Base-by-base conservation (phyloP, 2,329 filamentous ascomycete species). In the Diaporthe ilicicola region DNA sequence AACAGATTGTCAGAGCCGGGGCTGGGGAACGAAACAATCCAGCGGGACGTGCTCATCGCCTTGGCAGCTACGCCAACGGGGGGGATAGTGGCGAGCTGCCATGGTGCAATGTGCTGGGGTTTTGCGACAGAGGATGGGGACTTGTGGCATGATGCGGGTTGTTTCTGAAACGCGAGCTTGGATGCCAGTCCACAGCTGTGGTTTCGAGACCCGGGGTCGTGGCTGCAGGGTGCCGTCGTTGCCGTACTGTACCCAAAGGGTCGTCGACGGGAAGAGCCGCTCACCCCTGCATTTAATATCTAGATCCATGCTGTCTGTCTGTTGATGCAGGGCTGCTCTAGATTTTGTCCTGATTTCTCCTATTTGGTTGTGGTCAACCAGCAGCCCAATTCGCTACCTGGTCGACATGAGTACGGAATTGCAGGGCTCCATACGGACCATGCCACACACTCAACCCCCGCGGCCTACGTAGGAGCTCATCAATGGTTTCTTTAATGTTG, bases 81-180 rank as follows among this genome's bases (percentile, higher is more conserved):
- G 32, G 10, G 32, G 37, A 13, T 2, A 13, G n/a, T 65, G 67
- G 51, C 46, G 56, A 56, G 32, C 17, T n/a, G 12, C 5, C 24
- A 64, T 69, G 46, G 67, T 66, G 39, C 68, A 46, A 70, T 66
- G 42, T 50, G n/a, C 68, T 55, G 39, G 68, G 68, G 56, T 65
- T 27, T 64, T 66, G 68, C 61, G 68, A 70, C 68, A 70, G 37
- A 32, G 55, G 27, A 17, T 4, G 27, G 56, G 19, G 4, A 29
- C 42, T 48, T 17, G 56, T 62, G 56, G 56, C 56, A 62, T 62
- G 56, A 62, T 62, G 13, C 27, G 27, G 42, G 24, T 62, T 34
- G 27, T 62, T 34, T 62, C 42, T 62, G 56, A 62, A 62, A 62
- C 56, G 17, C 24, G 56, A 29, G 56, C 56, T 46, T 42, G 39